Conservation (phyloP, 1,139 yeast genomes). For the Magnusiomyces tetraspermus region DNA sequence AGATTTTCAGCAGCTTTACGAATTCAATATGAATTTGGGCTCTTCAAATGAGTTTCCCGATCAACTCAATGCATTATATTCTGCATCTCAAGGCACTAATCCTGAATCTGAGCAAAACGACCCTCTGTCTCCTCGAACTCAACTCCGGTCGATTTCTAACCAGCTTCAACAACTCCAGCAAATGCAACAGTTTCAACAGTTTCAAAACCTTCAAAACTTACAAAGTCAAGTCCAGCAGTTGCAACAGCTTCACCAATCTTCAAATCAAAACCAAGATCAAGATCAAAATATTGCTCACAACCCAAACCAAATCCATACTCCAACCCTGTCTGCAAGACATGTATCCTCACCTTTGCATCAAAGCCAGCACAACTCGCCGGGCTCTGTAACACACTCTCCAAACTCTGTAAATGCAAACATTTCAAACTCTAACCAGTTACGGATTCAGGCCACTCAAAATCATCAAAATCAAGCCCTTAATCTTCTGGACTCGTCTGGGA, state of each 20-base stretch:
- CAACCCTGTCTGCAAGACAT: too few relatives aligned
- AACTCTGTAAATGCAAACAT: background rate
- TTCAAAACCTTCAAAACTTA: background rate
- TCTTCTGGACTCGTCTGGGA: background rate
- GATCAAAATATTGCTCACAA: background rate
- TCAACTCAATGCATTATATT: background rate
- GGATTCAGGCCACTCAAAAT: background rate
- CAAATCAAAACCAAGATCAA: background rate
- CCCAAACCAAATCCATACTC: too few relatives aligned
- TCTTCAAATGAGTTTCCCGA: background rate
- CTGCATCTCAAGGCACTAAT: background rate
- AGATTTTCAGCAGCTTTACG: background rate
- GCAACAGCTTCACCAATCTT: background rate
- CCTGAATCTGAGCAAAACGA: background rate
- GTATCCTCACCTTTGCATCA: background rate
- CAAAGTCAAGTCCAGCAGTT: slow-evolving; percentile 3
- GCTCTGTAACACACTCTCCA: background rate
- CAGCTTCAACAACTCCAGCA: background rate
- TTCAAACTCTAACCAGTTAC: background rate
- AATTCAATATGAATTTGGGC: background rate
- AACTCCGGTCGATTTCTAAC: background rate
- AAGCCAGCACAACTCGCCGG: background rate
- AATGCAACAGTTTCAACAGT: background rate
- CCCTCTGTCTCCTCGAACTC: background rate
- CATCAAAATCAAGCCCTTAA: background rate